phyloP scores from a whole-genome alignment of 2,329 filamentous ascomycete species.

The Daldinia eschscholtzii region DNA sequence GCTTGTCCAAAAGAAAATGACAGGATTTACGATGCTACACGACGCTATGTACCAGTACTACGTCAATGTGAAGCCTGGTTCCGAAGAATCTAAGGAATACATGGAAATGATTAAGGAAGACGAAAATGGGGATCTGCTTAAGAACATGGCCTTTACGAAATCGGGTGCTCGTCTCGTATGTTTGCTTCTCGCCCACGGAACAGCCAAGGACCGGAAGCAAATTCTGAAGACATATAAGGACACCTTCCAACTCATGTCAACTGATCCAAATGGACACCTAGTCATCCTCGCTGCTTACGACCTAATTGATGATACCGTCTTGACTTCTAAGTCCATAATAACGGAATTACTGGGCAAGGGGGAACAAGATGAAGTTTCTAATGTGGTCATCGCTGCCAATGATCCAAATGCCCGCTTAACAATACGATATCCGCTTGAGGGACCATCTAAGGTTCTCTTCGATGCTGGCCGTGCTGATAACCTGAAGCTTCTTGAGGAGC shows the following conservation, averaged over 20 bases:
- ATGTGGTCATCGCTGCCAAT: constrained; percentile 73
- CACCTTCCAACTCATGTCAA: constrained; percentile 85
- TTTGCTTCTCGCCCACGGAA: constrained; percentile 84
- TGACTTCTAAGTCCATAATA: constrained; percentile 87
- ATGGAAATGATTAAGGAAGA: constrained; percentile 92
- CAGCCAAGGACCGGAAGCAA: constrained; percentile 91
- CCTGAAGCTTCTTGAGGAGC: constrained; percentile 78
- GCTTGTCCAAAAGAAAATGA: constrained; percentile 95
- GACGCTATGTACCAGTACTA: constrained; percentile 99
- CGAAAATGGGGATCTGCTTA: constrained; percentile 87
- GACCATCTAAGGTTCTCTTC: constrained; percentile 71
- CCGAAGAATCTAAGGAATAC: constrained; percentile 87
- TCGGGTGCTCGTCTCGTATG: constrained; percentile 86
- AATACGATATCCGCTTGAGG: constrained; percentile 85
- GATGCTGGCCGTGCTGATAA: constrained; percentile 73
- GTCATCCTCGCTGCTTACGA: constrained; percentile 90
- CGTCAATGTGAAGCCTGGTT: constrained; percentile 79
- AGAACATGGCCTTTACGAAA: constrained; percentile 96
- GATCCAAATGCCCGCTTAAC: constrained; percentile 75
- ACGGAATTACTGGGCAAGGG: constrained; percentile 85
- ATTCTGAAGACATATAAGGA: constrained; percentile 92
- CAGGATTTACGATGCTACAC: constrained; percentile 96
- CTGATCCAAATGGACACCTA: constrained; percentile 81
- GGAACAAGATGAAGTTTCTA: constrained; percentile 71
- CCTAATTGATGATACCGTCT: constrained; percentile 92